phyloP scores from a whole-genome alignment of 1,284 basidiomycete species.

The Sphaerobolus stellatus region DNA sequence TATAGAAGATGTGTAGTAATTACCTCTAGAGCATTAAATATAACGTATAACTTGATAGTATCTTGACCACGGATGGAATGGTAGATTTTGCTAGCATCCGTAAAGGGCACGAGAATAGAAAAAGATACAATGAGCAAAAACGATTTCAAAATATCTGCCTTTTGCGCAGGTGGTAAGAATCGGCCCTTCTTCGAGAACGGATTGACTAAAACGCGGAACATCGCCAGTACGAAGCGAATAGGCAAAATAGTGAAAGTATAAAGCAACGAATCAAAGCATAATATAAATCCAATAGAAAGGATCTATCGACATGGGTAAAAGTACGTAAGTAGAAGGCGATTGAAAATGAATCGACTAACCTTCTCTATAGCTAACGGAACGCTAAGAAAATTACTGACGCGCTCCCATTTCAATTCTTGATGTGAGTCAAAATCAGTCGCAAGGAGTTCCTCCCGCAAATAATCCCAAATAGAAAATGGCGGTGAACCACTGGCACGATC shows the following conservation, averaged over 20 bases:
- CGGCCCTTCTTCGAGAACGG: slow-evolving; percentile 49
- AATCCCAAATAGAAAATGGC: slow-evolving; percentile 89
- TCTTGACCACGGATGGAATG: slow-evolving; percentile 99
- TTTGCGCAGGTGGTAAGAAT: slow-evolving; percentile 80
- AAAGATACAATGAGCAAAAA: slow-evolving; percentile 79
- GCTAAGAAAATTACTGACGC: slow-evolving; percentile 95
- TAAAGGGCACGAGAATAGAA: slow-evolving; percentile 74
- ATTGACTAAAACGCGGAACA: slow-evolving; percentile 57
- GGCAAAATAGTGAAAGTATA: slow-evolving; percentile 98
- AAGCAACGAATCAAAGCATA: slow-evolving; percentile 96
- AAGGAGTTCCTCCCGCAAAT: slow-evolving; percentile 81
- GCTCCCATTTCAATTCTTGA: slow-evolving; percentile 93
- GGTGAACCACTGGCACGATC: slow-evolving; percentile 19
- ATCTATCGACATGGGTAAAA: slow-evolving; percentile 52
- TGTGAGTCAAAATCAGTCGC: slow-evolving; percentile 92
- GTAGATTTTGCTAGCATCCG: slow-evolving; percentile 98
- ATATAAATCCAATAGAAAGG: slow-evolving; percentile 87
- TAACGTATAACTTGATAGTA: slow-evolving; percentile 98
- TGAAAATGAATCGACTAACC: slow-evolving; percentile 41
- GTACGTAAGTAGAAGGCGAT: slow-evolving; percentile 7
- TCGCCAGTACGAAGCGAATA: slow-evolving; percentile 78
- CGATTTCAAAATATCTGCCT: slow-evolving; percentile 85
- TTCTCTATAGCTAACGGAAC: slow-evolving; percentile 95
- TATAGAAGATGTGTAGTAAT: slow-evolving; percentile 1
- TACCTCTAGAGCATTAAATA: slow-evolving; percentile 97